Evolutionary conservation across 2,329 filamentous ascomycete genomes (phyloP).

Genomic region (Fusarium sp.): DNA sequence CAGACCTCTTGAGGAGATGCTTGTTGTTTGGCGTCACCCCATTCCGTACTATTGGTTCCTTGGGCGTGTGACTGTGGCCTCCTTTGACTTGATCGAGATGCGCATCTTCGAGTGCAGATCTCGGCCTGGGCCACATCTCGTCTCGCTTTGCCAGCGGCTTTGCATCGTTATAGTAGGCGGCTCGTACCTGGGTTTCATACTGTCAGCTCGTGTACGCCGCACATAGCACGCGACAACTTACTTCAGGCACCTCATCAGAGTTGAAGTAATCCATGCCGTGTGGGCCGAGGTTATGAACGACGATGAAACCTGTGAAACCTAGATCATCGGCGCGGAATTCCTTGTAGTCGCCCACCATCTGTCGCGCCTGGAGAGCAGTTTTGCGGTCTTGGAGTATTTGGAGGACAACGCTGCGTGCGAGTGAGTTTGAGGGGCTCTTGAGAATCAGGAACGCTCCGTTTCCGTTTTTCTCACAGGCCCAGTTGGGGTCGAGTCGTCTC

Average conservation of each 20-base stretch:
- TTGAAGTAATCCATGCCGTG: neutral
- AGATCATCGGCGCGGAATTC: neutral
- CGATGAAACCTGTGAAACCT: neutral
- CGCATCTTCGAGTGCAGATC: too few relatives aligned
- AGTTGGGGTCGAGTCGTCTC: neutral
- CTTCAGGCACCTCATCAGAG: neutral
- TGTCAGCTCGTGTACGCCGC: neutral
- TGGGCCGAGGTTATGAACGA: neutral
- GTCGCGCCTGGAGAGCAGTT: neutral
- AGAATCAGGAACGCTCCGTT: neutral
- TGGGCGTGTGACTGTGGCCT: too few relatives aligned
- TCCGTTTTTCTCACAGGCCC: neutral
- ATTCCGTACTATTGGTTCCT: neutral
- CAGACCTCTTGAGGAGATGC: neutral
- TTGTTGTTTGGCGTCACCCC: neutral
- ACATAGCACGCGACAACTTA: neutral
- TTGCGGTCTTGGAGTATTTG: neutral
- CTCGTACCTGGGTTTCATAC: neutral
- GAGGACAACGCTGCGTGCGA: neutral
- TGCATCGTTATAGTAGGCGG: neutral
- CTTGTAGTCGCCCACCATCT: neutral
- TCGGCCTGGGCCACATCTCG: too few relatives aligned
- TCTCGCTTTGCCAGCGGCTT: neutral
- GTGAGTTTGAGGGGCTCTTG: neutral
- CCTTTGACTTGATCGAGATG: too few relatives aligned